Evolutionary conservation across 2,329 filamentous ascomycete genomes (phyloP).

Genomic region (Botrytis fragariae): DNA sequence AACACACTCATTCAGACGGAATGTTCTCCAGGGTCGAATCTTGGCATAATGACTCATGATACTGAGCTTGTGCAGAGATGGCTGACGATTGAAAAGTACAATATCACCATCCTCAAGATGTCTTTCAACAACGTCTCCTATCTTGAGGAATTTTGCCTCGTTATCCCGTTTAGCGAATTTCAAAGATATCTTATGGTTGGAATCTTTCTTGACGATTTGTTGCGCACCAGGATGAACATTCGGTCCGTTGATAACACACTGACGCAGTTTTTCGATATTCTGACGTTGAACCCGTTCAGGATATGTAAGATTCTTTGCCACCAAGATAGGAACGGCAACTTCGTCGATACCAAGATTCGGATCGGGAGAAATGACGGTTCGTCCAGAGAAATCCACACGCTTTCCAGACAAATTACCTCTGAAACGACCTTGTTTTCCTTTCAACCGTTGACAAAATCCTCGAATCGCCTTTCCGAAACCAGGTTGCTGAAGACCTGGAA

Average conservation of each 20-base stretch:
- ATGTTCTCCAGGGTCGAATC: constrained; percentile 90
- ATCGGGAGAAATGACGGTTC: constrained; percentile 96
- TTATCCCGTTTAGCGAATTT: constrained; percentile 70
- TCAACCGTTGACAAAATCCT: constrained; percentile 91
- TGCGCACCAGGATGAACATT: constrained; percentile 86
- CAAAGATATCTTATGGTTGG: constrained; percentile 68
- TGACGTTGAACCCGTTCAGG: constrained; percentile 82
- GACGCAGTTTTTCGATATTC: constrained; percentile 78
- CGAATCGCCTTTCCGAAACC: constrained; percentile 85
- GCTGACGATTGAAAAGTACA: constrained; percentile 96
- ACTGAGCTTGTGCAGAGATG: constrained; percentile 96
- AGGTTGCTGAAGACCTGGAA: constrained; percentile 85
- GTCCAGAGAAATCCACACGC: constrained; percentile 95
- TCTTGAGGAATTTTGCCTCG: constrained; percentile 70
- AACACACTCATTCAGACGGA: constrained; percentile 95
- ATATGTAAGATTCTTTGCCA: constrained; percentile 96
- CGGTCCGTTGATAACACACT: constrained; percentile 72
- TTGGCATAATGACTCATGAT: constrained; percentile 96
- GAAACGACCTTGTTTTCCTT: constrained; percentile 96
- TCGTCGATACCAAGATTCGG: constrained; percentile 92
- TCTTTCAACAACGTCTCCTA: constrained; percentile 88
- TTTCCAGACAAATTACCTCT: constrained; percentile 96
- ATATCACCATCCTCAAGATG: constrained; percentile 95
- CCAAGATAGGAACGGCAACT: constrained; percentile 84
- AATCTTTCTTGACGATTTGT: constrained; percentile 69